These are phyloP conservation scores for Ophiostoma tasmaniense DNA, from an alignment of 2,329 filamentous ascomycete species.

Conservation along the genomic window DNA sequence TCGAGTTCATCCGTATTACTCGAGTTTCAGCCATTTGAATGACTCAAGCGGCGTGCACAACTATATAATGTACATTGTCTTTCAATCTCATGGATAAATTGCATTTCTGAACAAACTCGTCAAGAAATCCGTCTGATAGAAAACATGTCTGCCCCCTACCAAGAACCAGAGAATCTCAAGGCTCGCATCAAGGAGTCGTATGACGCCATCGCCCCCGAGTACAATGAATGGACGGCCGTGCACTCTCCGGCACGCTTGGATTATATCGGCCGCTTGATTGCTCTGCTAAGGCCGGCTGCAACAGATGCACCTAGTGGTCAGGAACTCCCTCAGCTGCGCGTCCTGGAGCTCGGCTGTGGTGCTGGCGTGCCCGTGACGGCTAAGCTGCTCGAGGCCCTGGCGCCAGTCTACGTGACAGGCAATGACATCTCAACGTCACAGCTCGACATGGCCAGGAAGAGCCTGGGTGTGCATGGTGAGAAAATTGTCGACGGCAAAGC, in stretches of 20 bases:
- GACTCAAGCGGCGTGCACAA: background rate
- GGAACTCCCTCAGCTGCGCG: background rate
- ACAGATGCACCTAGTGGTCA: too few relatives aligned
- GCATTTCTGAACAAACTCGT: too few relatives aligned
- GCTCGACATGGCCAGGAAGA: background rate
- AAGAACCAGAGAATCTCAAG: conserved; percentile 28
- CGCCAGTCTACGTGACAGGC: background rate
- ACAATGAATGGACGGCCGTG: conserved; percentile 34
- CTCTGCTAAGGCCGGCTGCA: background rate
- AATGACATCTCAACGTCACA: background rate
- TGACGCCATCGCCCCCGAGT: conserved; percentile 30
- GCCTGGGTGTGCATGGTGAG: background rate
- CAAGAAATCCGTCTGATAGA: too few relatives aligned
- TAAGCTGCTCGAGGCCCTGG: background rate
- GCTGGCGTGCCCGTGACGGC: background rate
- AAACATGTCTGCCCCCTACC: background rate
- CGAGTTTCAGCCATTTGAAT: background rate
- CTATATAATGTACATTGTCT: background rate
- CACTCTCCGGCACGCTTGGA: conserved; percentile 22
- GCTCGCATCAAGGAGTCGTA: conserved; percentile 26
- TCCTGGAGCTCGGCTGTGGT: background rate
- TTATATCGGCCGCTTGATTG: background rate
- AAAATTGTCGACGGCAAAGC: background rate
- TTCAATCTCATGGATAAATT: too few relatives aligned
- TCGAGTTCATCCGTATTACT: background rate